These are phyloP conservation scores for Coemansia sp. DNA, from an alignment of 192 early-diverging fungal species.

Conservation along the genomic window DNA sequence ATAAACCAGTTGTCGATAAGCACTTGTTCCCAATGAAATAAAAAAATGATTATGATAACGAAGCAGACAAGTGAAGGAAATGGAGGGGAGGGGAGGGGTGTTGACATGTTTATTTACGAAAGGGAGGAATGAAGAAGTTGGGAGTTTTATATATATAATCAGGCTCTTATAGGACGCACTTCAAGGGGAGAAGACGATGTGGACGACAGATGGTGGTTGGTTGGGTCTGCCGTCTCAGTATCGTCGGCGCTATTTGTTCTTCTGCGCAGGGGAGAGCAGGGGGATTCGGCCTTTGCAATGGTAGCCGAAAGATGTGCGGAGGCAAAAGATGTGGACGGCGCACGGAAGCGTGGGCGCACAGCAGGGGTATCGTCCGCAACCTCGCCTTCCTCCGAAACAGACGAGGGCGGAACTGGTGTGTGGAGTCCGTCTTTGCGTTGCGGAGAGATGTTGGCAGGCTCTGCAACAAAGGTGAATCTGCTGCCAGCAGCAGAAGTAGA, in stretches of 20 bases:
- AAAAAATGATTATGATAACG: background rate
- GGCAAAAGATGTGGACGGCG: background rate
- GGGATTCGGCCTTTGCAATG: background rate
- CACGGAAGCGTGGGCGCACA: background rate
- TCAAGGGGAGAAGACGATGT: conserved; percentile 4
- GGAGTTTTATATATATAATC: background rate
- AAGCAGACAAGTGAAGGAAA: background rate
- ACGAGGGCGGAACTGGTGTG: background rate
- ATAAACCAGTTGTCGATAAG: too few species aligned
- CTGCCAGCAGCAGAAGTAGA: background rate
- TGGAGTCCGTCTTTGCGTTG: background rate
- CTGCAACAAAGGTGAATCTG: background rate
- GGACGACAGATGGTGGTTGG: background rate
- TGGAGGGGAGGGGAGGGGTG: background rate
- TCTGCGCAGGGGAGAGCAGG: background rate
- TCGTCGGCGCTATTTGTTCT: background rate
- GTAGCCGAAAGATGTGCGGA: background rate
- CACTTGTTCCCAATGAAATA: background rate
- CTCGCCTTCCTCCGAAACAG: conserved; percentile 6
- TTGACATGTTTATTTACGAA: background rate
- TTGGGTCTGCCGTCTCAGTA: background rate
- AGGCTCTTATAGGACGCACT: conserved; percentile 5
- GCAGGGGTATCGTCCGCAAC: background rate
- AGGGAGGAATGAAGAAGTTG: background rate
- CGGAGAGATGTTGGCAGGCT: background rate